A percentile compares a stretch with the other conserved stretches of the same genome.
Conservation (phyloP, 768 basidiomycete genomes). For the Mrakia hoshinonis region DNA sequence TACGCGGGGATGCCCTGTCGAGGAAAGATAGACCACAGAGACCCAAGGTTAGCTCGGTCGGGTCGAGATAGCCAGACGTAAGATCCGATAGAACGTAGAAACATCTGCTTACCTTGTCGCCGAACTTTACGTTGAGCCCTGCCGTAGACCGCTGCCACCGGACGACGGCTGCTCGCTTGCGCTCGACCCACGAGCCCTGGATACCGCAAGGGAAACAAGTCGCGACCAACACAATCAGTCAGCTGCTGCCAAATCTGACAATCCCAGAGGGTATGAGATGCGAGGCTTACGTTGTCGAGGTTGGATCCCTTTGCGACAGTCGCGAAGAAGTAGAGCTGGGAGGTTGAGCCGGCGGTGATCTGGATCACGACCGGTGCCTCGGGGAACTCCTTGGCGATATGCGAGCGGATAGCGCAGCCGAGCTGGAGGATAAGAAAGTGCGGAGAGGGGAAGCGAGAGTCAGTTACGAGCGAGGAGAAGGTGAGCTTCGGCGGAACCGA, state of each 20-base stretch:
- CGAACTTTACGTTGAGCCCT: not conserved
- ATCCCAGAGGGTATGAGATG: too few relatives aligned
- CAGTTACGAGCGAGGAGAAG: too few relatives aligned
- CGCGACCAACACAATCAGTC: too few relatives aligned
- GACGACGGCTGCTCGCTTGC: not conserved
- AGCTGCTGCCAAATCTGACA: not conserved
- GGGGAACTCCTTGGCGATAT: not conserved
- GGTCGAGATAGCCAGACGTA: too few relatives aligned
- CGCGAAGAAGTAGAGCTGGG: constrained; percentile 24
- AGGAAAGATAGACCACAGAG: not conserved
- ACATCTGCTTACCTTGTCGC: too few relatives aligned
- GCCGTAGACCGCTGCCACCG: constrained; percentile 6
- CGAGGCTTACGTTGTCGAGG: constrained; percentile 4
- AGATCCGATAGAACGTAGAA: too few relatives aligned
- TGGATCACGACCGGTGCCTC: constrained; percentile 15
- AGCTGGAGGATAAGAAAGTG: not conserved
- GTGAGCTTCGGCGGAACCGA: too few relatives aligned
- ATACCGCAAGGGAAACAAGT: too few relatives aligned
- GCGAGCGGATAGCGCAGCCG: constrained; percentile 1
- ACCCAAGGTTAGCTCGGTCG: too few relatives aligned
- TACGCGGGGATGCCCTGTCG: not conserved
- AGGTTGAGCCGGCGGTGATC: constrained; percentile 19
- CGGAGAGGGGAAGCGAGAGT: too few relatives aligned
- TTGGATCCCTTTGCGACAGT: constrained; percentile 2
- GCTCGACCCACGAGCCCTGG: not conserved